Evolutionary conservation across 2,329 filamentous ascomycete genomes (phyloP), one percentile per base, ranked within the genome.

Genomic region (Alternaria longipes): DNA sequence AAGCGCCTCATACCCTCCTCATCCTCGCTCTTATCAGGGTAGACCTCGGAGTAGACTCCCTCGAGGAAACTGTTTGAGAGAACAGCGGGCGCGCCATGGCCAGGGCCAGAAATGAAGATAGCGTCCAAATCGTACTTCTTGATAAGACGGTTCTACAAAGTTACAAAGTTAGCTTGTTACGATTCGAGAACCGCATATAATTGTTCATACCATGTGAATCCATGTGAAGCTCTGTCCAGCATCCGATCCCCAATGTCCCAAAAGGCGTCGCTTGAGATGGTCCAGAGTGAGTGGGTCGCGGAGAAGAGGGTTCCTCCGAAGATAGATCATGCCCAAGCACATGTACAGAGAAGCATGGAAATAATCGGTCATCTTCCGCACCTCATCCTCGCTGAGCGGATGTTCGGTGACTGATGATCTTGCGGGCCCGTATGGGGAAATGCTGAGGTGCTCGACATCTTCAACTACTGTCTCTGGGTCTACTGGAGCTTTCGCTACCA

Each of bases 201-300:
- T 11, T 36, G n/a, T 8, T 16, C 62, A n/a, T 63, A 65, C 62
- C 84, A 92, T 90, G 80, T 93, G 91, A 81, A 93, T 91, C 78
- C 89, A 93, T 34, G 90, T 91, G 79, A 94, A 93, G 60, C 90
- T 89, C 78, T 93, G 91, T 14, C 91, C 91, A n/a, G 91, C 89
- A 51, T 91, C 90, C 3, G 90, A 92, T 55, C 91, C 91, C 84
- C 91, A 94, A 75, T 94, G 91, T 40, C 91, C 91, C 2, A 94
- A 83, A 8, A 93, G 82, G 66, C 91, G 87, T 60, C 86, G 84
- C 80, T 94, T 94, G 80, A 93, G 83, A 73, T 93, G 89, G 55
- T 91, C 87, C 32, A 86, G 81, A 68, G 87, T 87, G 65, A 92
- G 83, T 1, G 90, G 89, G 68, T 92, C 87, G 61, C 85, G 85